Evolutionary conservation across 352 stramenopile species (phyloP).

Genomic region (Aphanomyces astaci): DNA sequence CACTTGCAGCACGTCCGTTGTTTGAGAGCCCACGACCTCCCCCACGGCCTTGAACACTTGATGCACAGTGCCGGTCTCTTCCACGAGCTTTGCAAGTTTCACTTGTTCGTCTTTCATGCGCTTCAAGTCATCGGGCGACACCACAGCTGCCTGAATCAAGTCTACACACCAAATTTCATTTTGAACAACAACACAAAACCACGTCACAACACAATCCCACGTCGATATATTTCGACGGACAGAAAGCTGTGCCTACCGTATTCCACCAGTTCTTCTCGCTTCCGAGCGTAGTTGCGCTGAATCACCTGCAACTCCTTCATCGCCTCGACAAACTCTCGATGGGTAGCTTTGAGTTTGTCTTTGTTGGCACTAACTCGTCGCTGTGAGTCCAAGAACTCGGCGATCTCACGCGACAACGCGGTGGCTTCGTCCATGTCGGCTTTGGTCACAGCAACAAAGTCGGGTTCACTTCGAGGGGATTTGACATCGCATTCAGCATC

Average conservation of each 20-base stretch:
- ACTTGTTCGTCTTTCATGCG: conserved; percentile 1
- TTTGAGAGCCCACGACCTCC: conserved; percentile 56
- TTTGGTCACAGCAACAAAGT: conserved; percentile 3
- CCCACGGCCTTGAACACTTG: conserved; percentile 56
- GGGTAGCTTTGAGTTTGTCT: conserved; percentile 38
- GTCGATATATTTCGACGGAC: background rate
- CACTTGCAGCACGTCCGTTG: conserved; percentile 49
- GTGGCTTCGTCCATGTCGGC: conserved; percentile 42
- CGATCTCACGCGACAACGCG: conserved; percentile 48
- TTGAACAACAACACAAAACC: no score
- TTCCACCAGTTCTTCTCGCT: conserved; percentile 56
- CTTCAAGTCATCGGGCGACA: conserved; percentile 60
- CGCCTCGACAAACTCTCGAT: conserved; percentile 48
- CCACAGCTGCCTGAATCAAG: conserved; percentile 44
- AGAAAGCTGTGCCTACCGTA: conserved; percentile 18
- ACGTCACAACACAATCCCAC: no score
- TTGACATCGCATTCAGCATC: background rate
- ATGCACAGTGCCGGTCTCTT: conserved; percentile 59
- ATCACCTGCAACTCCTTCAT: conserved; percentile 65
- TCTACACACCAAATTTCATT: conserved; percentile 24
- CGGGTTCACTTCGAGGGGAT: background rate
- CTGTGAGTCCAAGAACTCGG: conserved; percentile 51
- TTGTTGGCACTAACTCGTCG: conserved; percentile 28
- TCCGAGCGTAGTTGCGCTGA: conserved; percentile 41
- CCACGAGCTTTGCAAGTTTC: conserved; percentile 29